Evolutionary conservation across 176 grass and related monocot genomes (phyloP).

Genomic region (Cenchrus purpureus): DNA sequence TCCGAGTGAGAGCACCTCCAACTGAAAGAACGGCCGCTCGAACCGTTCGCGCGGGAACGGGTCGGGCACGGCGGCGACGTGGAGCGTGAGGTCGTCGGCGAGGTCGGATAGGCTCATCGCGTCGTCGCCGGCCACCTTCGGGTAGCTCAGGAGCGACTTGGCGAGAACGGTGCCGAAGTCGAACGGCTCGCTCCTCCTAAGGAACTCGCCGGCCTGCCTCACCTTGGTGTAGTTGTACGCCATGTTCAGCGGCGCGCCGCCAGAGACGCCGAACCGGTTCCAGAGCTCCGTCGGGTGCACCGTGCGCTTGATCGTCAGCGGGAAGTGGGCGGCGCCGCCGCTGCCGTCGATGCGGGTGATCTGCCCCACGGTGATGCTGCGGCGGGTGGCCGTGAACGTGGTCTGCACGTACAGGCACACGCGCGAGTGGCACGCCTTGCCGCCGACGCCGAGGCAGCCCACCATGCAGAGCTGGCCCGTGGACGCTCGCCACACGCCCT

Average conservation of each 20-base stretch:
- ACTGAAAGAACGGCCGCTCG: slow-evolving; percentile 60
- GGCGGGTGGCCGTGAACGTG: slow-evolving; percentile 60
- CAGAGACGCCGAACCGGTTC: slow-evolving; percentile 45
- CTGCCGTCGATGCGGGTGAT: slow-evolving; percentile 54
- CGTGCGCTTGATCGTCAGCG: slow-evolving; percentile 57
- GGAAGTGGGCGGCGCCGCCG: slow-evolving; percentile 30
- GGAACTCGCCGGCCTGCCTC: slow-evolving; percentile 54
- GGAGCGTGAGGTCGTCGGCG: slow-evolving; percentile 66
- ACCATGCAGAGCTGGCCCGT: slow-evolving; percentile 91
- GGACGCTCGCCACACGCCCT: slow-evolving; percentile 78
- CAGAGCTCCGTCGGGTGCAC: slow-evolving; percentile 62
- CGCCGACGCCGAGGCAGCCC: slow-evolving; percentile 62
- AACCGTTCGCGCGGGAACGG: slow-evolving; percentile 44
- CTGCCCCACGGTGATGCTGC: slow-evolving; percentile 65
- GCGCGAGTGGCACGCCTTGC: slow-evolving; percentile 56
- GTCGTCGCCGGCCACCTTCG: slow-evolving; percentile 34
- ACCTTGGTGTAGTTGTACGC: slow-evolving; percentile 65
- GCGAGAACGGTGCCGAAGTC: slow-evolving; percentile 61
- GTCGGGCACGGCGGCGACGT: slow-evolving; percentile 52
- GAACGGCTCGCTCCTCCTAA: slow-evolving; percentile 68
- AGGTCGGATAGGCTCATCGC: slow-evolving; percentile 42
- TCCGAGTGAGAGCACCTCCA: slow-evolving; percentile 74
- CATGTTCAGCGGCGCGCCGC: slow-evolving; percentile 37
- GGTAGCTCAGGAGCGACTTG: slow-evolving; percentile 89
- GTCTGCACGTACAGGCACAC: slow-evolving; percentile 80